Evolutionary conservation across 1,139 yeast genomes (phyloP), one percentile per base, ranked within the genome.

Genomic region (Blastobotrys persicus): DNA sequence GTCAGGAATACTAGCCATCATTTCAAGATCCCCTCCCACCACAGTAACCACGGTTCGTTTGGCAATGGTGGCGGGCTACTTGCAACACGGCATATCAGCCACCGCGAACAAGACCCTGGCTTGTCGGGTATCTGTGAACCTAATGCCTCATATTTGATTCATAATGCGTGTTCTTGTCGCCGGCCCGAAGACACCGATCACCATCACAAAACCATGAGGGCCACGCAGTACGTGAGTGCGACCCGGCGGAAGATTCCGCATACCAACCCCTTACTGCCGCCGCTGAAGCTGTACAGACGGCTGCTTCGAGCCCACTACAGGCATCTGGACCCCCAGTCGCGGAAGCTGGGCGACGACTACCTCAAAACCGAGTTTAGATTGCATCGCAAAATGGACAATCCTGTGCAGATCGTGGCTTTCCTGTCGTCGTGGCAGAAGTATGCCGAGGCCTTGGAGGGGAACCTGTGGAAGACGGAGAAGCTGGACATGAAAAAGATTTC

Each of bases 401-500:
- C 98, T 1, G 74, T 89, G 34, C 96, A 91, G 63, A 88, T 92
- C 32, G 91, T 94, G 7, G 98, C 97, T 11, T 92, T 92, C 61
- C 75, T 92, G 55, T 81, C 95, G 1, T 85, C 88, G 56, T 92
- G 98, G 98, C 98, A 92, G 58, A 63, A 88, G 59, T 92, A 92
- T 62, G 76, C 88, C 52, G 79, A 79, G 49, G 73, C 76, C 64
- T 77, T 92, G 33, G 82, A 83, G 42, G 86, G 88, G 13, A 94
- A 87, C 2, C 73, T 76, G 39, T 92, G 98, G 98, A 71, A 77
- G 63, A 78, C 76, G 46, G 88, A 85, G 6, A 80, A 80, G 42
- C 70, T 92, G 62, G 81, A 84, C 35, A 72, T 79, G 57, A 75
- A 73, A 37, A 83, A 85, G 51, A 73, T 92, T 57, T 86, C 83